Base-by-base conservation (phyloP, 2,329 filamentous ascomycete genomes). In the Xylariaceae sp. region DNA sequence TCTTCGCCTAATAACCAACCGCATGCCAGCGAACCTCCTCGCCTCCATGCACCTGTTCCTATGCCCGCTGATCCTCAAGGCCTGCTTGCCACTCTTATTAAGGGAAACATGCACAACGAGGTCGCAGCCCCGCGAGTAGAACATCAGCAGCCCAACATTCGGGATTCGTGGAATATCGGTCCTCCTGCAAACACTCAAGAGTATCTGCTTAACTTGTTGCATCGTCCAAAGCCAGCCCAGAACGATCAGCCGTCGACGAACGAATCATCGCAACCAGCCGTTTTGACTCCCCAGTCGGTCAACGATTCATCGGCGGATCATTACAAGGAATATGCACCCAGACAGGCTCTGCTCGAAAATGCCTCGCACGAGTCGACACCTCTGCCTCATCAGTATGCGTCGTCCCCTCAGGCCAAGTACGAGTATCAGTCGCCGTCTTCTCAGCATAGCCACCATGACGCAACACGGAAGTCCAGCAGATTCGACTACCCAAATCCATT, bases 141-240 rank as follows among this genome's bases (percentile, higher is more conserved):
- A 48, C 60, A 65, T 57, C 70, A 69, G 63, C 62, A 62, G 23
- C 56, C 65, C n/a, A 63, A 61, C 29, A 52, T 64, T 39, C 60
- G 60, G 41, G 66, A 75, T 31, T 63, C 68, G 34, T 83, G 82
- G 75, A 78, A 74, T 61, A 74, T 78, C 23, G 77, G 78, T 29
- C 78, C 83, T 39, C 83, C 85, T 19, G 82, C 86, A 43, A 88
- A 92, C 72, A 91, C 92, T 4, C 90, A 96, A 74, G 88, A 94
- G 62, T 90, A 95, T 70, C 81, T 99, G 44, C 85, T 98, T 61
- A 89, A 91, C 67, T 81, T 98, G 56, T 83, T 99, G 62, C 95
- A 92, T 69, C 87, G 89, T 45, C 87, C 90, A 49, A 92, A 88
- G 75, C 85, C 86, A 11, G 79, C 81, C 56, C 85, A 88, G 72